Conservation (phyloP, 345 rosid species). For the Euphorbia lathyris region DNA sequence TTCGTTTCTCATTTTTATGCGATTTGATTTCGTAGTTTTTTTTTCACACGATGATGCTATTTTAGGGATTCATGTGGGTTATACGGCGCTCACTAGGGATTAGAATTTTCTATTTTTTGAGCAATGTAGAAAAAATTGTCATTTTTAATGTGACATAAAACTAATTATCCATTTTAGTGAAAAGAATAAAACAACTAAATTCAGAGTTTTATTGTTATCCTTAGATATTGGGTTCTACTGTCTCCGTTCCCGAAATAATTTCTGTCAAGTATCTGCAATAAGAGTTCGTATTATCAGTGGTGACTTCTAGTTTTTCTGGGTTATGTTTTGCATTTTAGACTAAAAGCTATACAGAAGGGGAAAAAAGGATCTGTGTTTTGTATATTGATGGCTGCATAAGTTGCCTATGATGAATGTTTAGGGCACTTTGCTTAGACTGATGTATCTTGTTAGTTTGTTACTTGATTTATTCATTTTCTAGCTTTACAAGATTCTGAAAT, state of each 20-base stretch:
- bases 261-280: background rate
- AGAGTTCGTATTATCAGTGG: background rate
- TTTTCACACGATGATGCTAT: background rate
- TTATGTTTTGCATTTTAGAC: background rate
- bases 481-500: slow-evolving; percentile 1
- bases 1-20: background rate
- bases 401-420: background rate
- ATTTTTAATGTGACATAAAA: background rate
- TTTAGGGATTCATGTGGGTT: background rate
- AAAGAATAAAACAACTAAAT: background rate
- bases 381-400: background rate
- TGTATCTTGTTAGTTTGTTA: background rate
- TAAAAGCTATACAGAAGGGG: background rate
- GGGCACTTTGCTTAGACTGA: background rate
- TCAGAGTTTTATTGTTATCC: background rate
- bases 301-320: background rate
- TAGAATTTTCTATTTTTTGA: background rate
- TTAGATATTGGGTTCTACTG: background rate
- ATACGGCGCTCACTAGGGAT: background rate
- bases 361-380: background rate
- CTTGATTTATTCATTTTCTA: too few species aligned
- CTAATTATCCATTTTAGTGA: background rate
- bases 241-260: background rate
- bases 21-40: background rate
- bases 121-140: background rate